Conservation (phyloP, 2,329 filamentous ascomycete species). For the Diaporthe helianthi region DNA sequence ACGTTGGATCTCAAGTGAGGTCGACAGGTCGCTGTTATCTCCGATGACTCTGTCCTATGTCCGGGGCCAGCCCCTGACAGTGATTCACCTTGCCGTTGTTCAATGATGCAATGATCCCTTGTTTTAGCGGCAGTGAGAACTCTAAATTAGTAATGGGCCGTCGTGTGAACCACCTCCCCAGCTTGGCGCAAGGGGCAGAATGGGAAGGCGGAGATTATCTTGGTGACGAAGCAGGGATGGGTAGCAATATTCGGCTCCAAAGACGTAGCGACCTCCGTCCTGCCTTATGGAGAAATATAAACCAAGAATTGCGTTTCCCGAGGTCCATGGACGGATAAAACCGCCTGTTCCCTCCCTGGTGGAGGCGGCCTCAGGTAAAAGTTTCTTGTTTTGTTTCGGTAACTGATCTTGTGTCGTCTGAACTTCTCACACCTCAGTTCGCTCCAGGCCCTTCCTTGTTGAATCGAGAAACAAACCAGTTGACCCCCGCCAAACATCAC, state of each 20-base stretch:
- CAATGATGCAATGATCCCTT: slow-evolving; percentile 19
- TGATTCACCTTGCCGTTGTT: neutral
- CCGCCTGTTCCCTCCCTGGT: neutral
- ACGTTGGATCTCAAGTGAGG: too few relatives aligned
- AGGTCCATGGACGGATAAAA: neutral
- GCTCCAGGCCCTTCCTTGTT: neutral
- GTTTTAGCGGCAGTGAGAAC: slow-evolving; percentile 12
- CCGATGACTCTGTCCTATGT: neutral
- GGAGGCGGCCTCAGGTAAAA: too few relatives aligned
- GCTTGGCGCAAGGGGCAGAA: slow-evolving; percentile 1
- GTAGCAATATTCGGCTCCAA: slow-evolving; percentile 14
- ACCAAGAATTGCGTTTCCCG: neutral
- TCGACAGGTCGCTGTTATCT: neutral
- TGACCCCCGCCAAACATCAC: neutral
- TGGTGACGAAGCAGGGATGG: slow-evolving; percentile 5
- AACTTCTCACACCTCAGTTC: accelerated
- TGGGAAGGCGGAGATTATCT: slow-evolving; percentile 1
- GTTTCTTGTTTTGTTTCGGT: neutral
- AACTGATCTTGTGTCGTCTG: neutral
- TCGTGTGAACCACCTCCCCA: slow-evolving; percentile 16
- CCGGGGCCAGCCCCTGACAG: neutral
- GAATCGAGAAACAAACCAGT: neutral
- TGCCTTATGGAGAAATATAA: neutral
- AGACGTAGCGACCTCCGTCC: neutral
- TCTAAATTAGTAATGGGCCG: neutral